Evolutionary conservation across 768 basidiomycete genomes (phyloP), one percentile per base, ranked within the genome.

Genomic region (Pisolithus marmoratus): DNA sequence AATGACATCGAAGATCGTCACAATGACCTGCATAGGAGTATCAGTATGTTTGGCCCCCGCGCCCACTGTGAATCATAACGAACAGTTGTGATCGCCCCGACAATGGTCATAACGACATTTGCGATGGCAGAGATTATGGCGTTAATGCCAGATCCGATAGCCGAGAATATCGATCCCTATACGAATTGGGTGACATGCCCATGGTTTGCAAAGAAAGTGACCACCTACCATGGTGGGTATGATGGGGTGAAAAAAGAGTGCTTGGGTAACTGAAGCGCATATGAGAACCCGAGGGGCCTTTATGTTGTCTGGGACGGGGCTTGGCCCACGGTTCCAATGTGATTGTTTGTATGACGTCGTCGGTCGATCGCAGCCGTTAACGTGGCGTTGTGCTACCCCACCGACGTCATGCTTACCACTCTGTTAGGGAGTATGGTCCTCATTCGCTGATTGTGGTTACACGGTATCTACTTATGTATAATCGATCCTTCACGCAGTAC

Each of bases 101-200:
- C 74, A 53, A 87, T 83, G 38, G 82, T 68, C 77, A 82, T 80
- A 53, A 84, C 60, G 4, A 86, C 70, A 49, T 57, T 60, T 14
- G 83, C 83, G 46, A 86, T 81, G 17, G 81, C 83, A 50, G 74
- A 74, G 58, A 87, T 74, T 53, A 87, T 63, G 46, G 79, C 70
- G 50, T 79, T 79, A 52, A 86, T 79, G 24, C 75, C 83, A 46
- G 65, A 58, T 20, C 82, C 84, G 41, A 87, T 86, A 23, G 84
- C 76, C 61, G 83, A 85, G 63, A 85, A 69, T 48, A 84, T 72
- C 22, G 82, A 74, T 47, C 82, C 83, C 84, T 85, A n/a, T 11
- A 44, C 23, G 14, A 26, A 44, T 12, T 34, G 34, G 15, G 34
- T 34, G 34, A 29, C 15, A 15, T 0, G 34, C 15, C 34, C 12